Evolutionary conservation across 768 basidiomycete genomes (phyloP).

Genomic region (Lactarius hengduanensis): DNA sequence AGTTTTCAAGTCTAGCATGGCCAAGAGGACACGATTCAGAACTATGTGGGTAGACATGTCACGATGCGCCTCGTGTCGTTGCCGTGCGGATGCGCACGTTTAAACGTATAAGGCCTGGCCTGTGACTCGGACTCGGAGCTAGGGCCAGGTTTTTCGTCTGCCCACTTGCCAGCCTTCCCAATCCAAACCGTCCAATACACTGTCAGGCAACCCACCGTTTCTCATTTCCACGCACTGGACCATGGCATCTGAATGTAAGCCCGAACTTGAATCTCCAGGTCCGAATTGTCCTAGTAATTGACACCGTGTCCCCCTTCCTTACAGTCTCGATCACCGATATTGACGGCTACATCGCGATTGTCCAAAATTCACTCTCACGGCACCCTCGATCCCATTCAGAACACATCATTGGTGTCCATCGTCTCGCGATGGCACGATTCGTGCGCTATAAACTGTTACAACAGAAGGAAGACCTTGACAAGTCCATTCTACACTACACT

Average conservation of each 20-base stretch:
- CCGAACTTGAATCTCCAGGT: too few species aligned
- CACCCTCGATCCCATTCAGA: background rate
- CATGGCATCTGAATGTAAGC: background rate
- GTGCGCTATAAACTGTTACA: background rate
- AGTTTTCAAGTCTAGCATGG: too few species aligned
- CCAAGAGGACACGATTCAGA: too few species aligned
- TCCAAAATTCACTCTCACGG: background rate
- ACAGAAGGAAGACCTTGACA: background rate
- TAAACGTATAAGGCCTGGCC: too few species aligned
- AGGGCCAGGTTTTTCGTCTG: background rate
- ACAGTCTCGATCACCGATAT: background rate
- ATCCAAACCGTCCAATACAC: conserved; percentile 4
- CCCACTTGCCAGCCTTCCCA: background rate
- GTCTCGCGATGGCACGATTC: background rate
- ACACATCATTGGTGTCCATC: background rate
- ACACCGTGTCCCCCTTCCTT: background rate
- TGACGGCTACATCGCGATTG: background rate
- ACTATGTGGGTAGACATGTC: too few species aligned
- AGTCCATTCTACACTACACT: background rate
- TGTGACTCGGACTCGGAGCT: too few species aligned
- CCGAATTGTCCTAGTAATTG: background rate
- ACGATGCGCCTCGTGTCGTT: too few species aligned
- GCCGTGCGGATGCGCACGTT: too few species aligned
- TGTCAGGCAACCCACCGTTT: background rate
- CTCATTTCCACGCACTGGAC: background rate